Base-by-base conservation (phyloP, 306 rosid genomes). In the Cyclanthera cordifolia region DNA sequence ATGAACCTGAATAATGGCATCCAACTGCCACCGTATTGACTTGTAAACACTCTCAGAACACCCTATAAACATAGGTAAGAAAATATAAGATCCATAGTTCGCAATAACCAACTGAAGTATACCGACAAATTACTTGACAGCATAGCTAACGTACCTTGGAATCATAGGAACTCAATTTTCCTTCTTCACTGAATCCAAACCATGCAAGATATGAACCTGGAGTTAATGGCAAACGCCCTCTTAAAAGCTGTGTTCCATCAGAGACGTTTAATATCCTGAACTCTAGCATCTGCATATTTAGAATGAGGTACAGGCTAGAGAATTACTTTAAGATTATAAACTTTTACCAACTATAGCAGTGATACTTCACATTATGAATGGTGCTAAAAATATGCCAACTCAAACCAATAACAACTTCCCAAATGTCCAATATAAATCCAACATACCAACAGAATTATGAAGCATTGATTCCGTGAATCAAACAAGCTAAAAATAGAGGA, bases 181-280 rank as follows among this genome's bases (percentile, higher is more conserved):
- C 96, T 73, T 86, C 95, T 75, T 93, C 99, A 70, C 88, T 86
- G 75, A 88, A 93, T 49, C 99, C 99, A 81, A 93, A 83, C 99
- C 97, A 93, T 37, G 76, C 70, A 53, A 93, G 81, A 74, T 76
- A 68, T 51, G 99, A 93, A 53, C 95, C 95, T 47, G 99, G 90
- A 78, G 95, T 83, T 82, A 93, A 53, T 45, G 99, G 95, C 59
- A 93, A 73, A 45, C 85, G 80, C 70, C 95, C 95, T 70, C 61
- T 76, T 66, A 84, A 83, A 66, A 80, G 72, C 74, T 76, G 91
- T 47, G 82, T 82, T 65, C 84, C 87, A 19, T 75, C 80, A 41
- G 76, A 60, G 59, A 93, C 65, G 72, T 90, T 73, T 74, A 93
- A 79, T 72, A 90, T 76, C 72, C 78, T 83, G 68, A 82, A 90